Evolutionary conservation across 78 protist species (phyloP), one percentile per base, ranked within the genome.

Genomic region (Dictyostelium capitatum): DNA sequence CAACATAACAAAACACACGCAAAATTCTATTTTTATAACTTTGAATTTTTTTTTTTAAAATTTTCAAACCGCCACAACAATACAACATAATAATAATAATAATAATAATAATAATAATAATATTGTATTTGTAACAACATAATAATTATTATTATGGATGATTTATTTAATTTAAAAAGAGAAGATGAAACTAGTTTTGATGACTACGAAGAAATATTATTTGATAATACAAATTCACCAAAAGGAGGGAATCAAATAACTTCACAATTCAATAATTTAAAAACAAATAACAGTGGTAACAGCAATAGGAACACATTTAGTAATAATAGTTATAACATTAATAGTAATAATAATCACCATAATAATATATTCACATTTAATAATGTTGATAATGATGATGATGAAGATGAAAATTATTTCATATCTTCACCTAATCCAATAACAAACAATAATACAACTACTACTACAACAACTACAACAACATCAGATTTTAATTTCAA

Each of bases 131-230:
- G 43, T 37, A 37, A 14, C 56, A 51, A 51, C n/a, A 51, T n/a
- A n/a, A n/a, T n/a, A n/a, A n/a, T n/a, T n/a, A n/a, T n/a, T n/a
- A n/a, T 12, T 56, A 82, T 82, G 89, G 89, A 82, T 30, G 89
- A 82, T 82, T 51, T 82, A 50, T 82, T 82, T 30, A 69, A 73
- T n/a, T 46, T 73, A 20, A 73, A 73, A 46, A 15, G 79, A 17
- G 59, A 73, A 47, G 79, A 72, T 41, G 43, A 54, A 23, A 57
- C 17, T 46, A 67, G 37, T 32, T 43, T 30, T 6, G 92, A 84
- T 46, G 92, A 74, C 20, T 84, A 84, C 28, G 92, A 84, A 19
- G 92, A 84, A 37, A 84, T 84, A 46, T 77, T 48, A 30, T 37
- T 77, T 30, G 28, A 48, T 20, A 30, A 73, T 23, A 20, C 75